These are phyloP conservation scores for Cryptococcus hybrid DNA, from an alignment of 1,284 basidiomycete genomes.

Conservation along the genomic window DNA sequence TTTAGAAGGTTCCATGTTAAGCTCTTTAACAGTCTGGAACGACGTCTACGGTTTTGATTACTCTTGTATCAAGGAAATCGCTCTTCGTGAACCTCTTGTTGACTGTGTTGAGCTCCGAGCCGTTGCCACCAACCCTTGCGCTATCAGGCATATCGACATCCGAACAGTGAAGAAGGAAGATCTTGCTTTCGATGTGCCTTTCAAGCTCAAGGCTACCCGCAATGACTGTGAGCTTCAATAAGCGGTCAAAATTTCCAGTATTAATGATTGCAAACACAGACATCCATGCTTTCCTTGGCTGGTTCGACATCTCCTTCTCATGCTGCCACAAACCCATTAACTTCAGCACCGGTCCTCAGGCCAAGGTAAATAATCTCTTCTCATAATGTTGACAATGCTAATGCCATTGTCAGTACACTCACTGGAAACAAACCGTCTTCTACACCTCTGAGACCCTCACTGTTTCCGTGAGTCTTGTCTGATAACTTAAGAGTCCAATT, in stretches of 20 bases:
- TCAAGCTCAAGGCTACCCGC: conserved; percentile 77
- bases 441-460: conserved; percentile 75
- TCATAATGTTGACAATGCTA: neutral
- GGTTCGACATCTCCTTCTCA: conserved; percentile 97
- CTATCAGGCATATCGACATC: conserved; percentile 89
- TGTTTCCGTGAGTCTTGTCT: conserved; percentile 46
- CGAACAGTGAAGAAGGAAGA: conserved; percentile 94
- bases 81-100: conserved; percentile 91
- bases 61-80: conserved; percentile 99
- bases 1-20: neutral
- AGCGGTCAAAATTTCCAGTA: neutral
- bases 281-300: conserved; percentile 98
- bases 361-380: conserved; percentile 55
- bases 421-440: conserved; percentile 98
- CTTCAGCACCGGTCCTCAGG: conserved; percentile 94
- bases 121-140: conserved; percentile 84
- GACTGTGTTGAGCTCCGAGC: conserved; percentile 95
- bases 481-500: conserved; percentile 12
- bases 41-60: conserved; percentile 99
- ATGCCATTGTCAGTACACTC: conserved; percentile 63
- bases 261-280: conserved; percentile 55
- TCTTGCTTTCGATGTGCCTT: conserved; percentile 78
- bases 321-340: conserved; percentile 95
- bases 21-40: conserved; percentile 78
- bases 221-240: conserved; percentile 74